These are phyloP conservation scores for Leptographium radiaticola DNA, from an alignment of 2,329 filamentous ascomycete species.

Conservation along the genomic window DNA sequence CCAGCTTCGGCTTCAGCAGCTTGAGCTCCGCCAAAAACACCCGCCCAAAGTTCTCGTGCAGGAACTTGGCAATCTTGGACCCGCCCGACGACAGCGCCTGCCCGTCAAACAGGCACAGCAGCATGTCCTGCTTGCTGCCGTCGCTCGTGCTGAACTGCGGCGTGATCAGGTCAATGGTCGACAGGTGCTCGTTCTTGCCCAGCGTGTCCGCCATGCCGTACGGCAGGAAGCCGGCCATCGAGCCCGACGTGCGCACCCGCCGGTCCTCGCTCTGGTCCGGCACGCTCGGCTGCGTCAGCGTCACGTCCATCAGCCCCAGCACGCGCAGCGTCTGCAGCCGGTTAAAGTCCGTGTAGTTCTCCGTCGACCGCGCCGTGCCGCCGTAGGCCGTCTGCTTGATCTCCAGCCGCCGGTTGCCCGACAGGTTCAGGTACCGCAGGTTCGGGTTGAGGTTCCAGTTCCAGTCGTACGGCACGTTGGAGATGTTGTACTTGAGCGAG, in stretches of 20 bases:
- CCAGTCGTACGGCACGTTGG: conserved; percentile 98
- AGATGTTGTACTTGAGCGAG: conserved; percentile 93
- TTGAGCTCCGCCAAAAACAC: conserved; percentile 76
- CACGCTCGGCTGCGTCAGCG: conserved; percentile 80
- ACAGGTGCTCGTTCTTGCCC: conserved; percentile 85
- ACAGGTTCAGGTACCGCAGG: conserved; percentile 87
- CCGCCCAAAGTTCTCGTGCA: conserved; percentile 89
- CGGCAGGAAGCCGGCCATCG: conserved; percentile 73
- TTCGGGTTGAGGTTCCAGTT: conserved; percentile 99
- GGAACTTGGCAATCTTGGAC: conserved; percentile 89
- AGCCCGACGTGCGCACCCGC: conserved; percentile 93
- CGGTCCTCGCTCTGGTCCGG: conserved; percentile 92
- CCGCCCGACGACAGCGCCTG: conserved; percentile 79
- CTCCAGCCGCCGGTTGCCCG: conserved; percentile 90
- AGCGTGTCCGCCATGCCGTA: conserved; percentile 98
- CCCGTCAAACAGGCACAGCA: conserved; percentile 93
- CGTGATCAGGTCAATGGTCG: conserved; percentile 89
- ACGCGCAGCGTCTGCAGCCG: conserved; percentile 73
- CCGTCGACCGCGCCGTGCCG: conserved; percentile 28
- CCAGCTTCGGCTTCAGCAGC: conserved; percentile 46
- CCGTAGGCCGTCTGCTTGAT: conserved; percentile 58
- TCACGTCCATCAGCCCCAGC: conserved; percentile 94
- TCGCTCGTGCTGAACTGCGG: conserved; percentile 60
- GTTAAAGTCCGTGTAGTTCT: conserved; percentile 78
- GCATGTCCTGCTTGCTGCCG: conserved; percentile 66